Evolutionary conservation across 2,329 filamentous ascomycete genomes (phyloP), one percentile per base, ranked within the genome.

Genomic region (Microdochium bolleyi): DNA sequence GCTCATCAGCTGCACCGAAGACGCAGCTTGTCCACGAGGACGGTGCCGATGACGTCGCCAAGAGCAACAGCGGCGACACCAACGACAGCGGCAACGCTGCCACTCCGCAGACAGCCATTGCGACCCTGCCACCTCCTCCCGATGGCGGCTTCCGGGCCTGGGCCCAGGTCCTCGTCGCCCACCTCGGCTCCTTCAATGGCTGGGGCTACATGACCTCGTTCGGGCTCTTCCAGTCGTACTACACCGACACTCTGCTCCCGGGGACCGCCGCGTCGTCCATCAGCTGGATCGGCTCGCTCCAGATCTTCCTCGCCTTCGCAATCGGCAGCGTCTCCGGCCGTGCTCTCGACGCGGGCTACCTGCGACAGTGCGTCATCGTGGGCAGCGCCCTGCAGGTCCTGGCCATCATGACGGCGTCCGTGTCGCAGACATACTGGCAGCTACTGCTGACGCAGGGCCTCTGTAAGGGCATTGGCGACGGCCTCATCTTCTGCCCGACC

Each of bases 401-500:
- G 1, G 66, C 67, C 14, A 60, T 67, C 9, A 67, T 70, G 54
- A 57, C 62, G 52, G 66, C 67, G 19, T 67, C 64, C 8, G 53
- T 67, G 4, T 58, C 60, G n/a, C 66, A 56, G 3, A 56, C 54
- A 9, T 68, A 69, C 53, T 68, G 66, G 64, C 66, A 70, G 24
- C 49, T 46, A 22, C 21, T 46, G n/a, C 57, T 73, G 3, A 60
- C 68, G 0, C 71, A 72, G 53, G 71, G 73, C 8, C 38, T 69
- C 21, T 68, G 68, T 46, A 55, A 64, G 30, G 70, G 70, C 2
- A 30, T 73, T 1, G 76, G 75, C 8, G 70, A 72, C 37, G 78
- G 76, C 22, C 72, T 72, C 54, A 62, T 79, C n/a, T 80, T 76
- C 62, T 68, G 77, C 24, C 73, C 78, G 11, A 71, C 74, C n/a